Evolutionary conservation across 495 filamentous ascomycete genomes (phyloP).

Genomic region (Pyrenula aspistea): DNA sequence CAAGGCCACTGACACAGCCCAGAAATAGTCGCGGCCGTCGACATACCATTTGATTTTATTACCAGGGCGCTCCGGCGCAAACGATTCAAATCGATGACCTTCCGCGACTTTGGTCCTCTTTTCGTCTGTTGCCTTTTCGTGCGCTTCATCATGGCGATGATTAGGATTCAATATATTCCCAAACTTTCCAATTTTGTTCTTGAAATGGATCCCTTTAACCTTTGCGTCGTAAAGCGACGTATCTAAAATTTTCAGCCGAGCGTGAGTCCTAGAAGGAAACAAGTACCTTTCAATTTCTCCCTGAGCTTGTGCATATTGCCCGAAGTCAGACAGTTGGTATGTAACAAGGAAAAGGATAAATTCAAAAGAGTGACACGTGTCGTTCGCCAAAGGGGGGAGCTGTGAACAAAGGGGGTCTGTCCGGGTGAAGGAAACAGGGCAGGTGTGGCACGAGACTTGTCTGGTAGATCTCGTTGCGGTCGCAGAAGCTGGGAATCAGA

Average conservation of each 20-base stretch:
- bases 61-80: constrained; percentile 70
- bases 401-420: too few relatives aligned
- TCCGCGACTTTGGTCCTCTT: constrained; percentile 63
- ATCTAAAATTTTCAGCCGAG: constrained; percentile 4
- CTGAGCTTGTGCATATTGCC: neutral
- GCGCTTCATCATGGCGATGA: constrained; percentile 89
- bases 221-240: constrained; percentile 33
- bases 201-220: constrained; percentile 38
- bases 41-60: constrained; percentile 97
- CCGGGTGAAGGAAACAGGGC: too few relatives aligned
- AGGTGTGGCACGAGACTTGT: too few relatives aligned
- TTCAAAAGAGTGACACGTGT: too few relatives aligned
- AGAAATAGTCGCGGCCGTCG: constrained; percentile 85
- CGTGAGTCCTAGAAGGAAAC: neutral
- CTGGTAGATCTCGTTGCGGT: too few relatives aligned
- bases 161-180: constrained; percentile 70
- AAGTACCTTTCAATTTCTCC: constrained; percentile 1
- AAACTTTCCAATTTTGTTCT: constrained; percentile 56
- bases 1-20: constrained; percentile 77
- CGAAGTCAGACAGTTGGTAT: too few relatives aligned
- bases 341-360: too few relatives aligned
- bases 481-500: too few relatives aligned
- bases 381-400: too few relatives aligned
- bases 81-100: constrained; percentile 74
- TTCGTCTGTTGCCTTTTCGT: constrained; percentile 72